Base-by-base conservation (phyloP, 257 asterid species). In the Avicennia marina region DNA sequence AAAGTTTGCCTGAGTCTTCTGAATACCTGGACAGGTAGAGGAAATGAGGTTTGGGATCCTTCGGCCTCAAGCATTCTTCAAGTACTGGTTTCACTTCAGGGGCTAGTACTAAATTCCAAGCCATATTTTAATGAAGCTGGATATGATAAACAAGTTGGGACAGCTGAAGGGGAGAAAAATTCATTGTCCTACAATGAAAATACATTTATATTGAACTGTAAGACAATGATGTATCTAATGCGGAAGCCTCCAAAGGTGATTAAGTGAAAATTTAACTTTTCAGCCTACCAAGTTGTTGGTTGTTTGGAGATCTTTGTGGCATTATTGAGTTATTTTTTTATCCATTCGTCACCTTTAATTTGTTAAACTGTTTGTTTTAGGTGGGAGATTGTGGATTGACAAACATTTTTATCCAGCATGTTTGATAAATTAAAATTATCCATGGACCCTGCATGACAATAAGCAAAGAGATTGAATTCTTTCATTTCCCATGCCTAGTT, bases 41-140 rank as follows among this genome's bases (percentile, higher is more conserved):
- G 99, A 65, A 93, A 93, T 52, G 99, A 93, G 76, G 86, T 89
- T 40, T 93, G 97, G 99, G 97, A 93, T 78, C 76, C 95, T 65
- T 78, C 93, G 63, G 82, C 99, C 17, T 89, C 97, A 0, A 93
- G 97, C 78, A 93, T 89, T 76, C 96, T 93, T 74, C 99, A 89
- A 79, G 94, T 93, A 39, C 85, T 93, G 44, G 99, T 93, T 66
- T 93, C 99, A 33, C 97, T 93, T 68, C 99, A 93, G 70, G 99
- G 99, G 67, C 78, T 93, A 32, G 99, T 93, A 20, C 77, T 93
- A 27, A 93, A 93, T 75, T 68, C 97, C 32, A 86, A 68, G 83
- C 99, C 99, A 18, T 93, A 93, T 69, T 93, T 93, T 56, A 93
- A 93, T 34, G 99, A 93, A 76, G 99, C 99, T 31, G 99, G 99